Evolutionary conservation across 495 filamentous ascomycete species (phyloP).

Genomic region (Apodospora peruviana): DNA sequence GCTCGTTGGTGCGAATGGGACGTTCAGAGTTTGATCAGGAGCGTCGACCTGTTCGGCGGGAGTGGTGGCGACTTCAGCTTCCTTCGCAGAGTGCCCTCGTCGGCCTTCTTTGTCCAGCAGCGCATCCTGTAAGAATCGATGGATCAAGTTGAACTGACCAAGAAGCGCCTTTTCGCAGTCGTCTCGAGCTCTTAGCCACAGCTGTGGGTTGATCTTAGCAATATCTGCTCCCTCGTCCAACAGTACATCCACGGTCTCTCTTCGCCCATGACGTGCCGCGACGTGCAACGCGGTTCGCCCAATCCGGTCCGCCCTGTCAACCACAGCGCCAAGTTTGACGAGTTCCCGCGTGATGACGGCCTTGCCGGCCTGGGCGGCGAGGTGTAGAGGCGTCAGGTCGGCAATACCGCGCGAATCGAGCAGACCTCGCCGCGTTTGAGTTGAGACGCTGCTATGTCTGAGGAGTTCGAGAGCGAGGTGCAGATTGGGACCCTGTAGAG

Average conservation of each 20-base stretch:
- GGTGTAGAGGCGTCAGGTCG: constrained; percentile 7
- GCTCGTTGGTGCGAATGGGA: too few relatives aligned
- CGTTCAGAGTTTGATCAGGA: too few relatives aligned
- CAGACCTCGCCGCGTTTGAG: background rate
- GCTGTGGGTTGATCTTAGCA: background rate
- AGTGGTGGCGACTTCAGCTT: background rate
- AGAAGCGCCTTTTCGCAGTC: background rate
- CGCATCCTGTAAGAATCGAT: background rate
- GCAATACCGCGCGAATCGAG: background rate
- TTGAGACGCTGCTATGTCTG: background rate
- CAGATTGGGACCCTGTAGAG: constrained; percentile 5
- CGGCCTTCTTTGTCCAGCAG: background rate
- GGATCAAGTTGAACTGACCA: constrained; percentile 1
- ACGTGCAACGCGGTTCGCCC: constrained; percentile 9
- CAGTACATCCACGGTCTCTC: constrained; percentile 6
- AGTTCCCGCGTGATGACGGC: constrained; percentile 4
- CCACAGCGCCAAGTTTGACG: background rate
- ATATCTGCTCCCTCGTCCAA: constrained; percentile 7
- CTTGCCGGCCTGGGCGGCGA: constrained; percentile 8
- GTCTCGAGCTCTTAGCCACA: background rate
- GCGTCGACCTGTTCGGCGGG: background rate
- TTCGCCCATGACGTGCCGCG: constrained; percentile 4
- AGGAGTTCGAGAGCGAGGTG: background rate
- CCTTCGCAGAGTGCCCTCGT: background rate
- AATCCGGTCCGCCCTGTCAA: background rate